A percentile compares a stretch with the other conserved stretches of the same genome.
These are phyloP conservation scores for Tardiomyces depauwii DNA, from an alignment of 1,139 yeast species.

Conservation along the genomic window DNA sequence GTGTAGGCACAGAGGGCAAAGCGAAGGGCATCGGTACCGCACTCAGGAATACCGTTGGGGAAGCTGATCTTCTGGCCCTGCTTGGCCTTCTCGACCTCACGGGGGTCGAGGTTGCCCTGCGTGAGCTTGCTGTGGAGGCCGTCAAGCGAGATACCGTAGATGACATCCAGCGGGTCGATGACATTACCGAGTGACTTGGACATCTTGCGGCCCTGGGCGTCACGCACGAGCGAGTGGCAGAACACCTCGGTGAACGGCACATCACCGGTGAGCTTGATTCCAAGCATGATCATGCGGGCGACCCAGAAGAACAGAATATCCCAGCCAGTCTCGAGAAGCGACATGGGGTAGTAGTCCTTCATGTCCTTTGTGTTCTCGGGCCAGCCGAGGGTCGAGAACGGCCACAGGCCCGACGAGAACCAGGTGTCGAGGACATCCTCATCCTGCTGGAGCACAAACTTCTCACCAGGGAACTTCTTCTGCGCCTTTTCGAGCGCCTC, in stretches of 20 bases:
- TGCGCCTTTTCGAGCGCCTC: constrained; percentile 82
- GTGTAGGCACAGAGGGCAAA: constrained; percentile 97
- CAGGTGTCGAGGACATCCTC: constrained; percentile 98
- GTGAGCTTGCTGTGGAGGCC: constrained; percentile 67
- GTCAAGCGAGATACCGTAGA: constrained; percentile 73
- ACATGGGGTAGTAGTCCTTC: constrained; percentile 76
- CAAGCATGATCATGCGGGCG: constrained; percentile 87
- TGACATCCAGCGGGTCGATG: constrained; percentile 90
- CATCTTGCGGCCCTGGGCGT: constrained; percentile 95
- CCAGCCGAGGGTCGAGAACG: constrained; percentile 95
- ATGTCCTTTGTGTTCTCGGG: constrained; percentile 68
- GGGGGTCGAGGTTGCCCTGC: constrained; percentile 80
- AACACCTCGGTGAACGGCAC: constrained; percentile 93
- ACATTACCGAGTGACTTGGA: constrained; percentile 96
- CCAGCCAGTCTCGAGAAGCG: constrained; percentile 97
- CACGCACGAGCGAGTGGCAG: constrained; percentile 97
- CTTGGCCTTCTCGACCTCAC: constrained; percentile 78
- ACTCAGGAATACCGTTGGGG: constrained; percentile 97
- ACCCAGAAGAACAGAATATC: constrained; percentile 99
- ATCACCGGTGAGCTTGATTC: constrained; percentile 80
- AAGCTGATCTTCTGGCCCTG: constrained; percentile 82
- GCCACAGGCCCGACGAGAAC: constrained; percentile 99
- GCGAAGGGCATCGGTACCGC: constrained; percentile 98
- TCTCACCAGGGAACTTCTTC: constrained; percentile 56
- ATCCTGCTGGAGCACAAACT: constrained; percentile 78